Evolutionary conservation across 2,329 filamentous ascomycete genomes (phyloP), one percentile per base, ranked within the genome.

Genomic region (Dryadomyces quercus-mongolicae): DNA sequence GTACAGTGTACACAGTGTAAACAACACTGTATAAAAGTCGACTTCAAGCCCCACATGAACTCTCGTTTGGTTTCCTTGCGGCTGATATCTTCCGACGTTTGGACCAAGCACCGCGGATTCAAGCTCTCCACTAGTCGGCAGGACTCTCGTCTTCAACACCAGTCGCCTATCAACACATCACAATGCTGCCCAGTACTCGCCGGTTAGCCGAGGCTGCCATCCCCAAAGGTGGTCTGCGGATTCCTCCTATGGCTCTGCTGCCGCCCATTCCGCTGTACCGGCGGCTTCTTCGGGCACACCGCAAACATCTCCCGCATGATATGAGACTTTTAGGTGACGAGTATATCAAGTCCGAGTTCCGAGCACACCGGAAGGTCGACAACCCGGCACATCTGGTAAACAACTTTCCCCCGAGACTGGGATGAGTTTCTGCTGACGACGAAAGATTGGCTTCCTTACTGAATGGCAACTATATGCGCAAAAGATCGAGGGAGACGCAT

Each of bases 391-490:
- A 97, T 66, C 81, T 98, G 70, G 90, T 94, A 75, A 58, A 81
- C 6, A 6, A 6, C 18, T 13, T 67, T 38, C 8, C n/a, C 7
- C 3, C 3, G 2, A 9, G 21, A 18, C 20, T 15, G 2, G 20
- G 43, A 18, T 9, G 10, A 34, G 7, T 21, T 7, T 15, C 13
- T 48, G 9, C 25, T 8, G 22, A 45, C 40, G 20, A 38, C 54
- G n/a, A 21, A 15, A 95, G 89, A 89, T 97, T 62, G 93, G 92
- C 1, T 98, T 98, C 68, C 75, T 98, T 61, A 92, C 88, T 0
- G 91, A 97, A 68, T 98, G 92, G 92, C 93, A 98, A 68, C 72
- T 88, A 52, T 98, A 97, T 65, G 91, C 90, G 2, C 92, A 98
- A 67, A 84, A 89, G 66, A 72, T 98, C 16, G 92, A 97, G 65